Evolutionary conservation across 2,329 filamentous ascomycete species (phyloP).

Genomic region (Aphanocladium album): DNA sequence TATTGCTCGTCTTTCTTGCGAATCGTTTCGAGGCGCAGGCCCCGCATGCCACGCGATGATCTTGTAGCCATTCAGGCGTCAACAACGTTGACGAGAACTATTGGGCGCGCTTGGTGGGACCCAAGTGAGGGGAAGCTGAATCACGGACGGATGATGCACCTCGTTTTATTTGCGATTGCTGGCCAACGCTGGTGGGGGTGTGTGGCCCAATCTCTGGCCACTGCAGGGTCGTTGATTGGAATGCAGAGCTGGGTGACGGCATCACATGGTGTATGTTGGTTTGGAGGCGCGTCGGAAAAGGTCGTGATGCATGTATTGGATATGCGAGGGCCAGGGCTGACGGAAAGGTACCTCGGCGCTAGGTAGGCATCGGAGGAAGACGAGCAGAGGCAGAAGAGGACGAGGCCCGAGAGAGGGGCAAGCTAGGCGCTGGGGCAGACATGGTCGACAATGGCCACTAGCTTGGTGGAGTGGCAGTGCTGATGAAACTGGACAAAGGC

Average conservation of each 20-base stretch:
- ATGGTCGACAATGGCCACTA: conserved; percentile 5
- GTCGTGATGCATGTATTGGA: conserved; percentile 5
- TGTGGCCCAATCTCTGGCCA: not conserved
- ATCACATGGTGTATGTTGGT: conserved; percentile 11
- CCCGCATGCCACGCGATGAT: conserved; percentile 6
- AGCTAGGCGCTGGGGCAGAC: not conserved
- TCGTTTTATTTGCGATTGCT: not conserved
- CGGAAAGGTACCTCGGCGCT: too few species aligned
- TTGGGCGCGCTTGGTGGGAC: conserved; percentile 9
- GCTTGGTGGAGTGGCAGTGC: conserved; percentile 6
- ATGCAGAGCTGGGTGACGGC: conserved; percentile 1
- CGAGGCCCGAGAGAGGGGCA: not conserved
- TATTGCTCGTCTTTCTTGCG: not conserved
- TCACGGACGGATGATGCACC: conserved; percentile 4
- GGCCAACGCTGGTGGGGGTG: not conserved
- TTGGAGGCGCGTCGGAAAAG: not conserved
- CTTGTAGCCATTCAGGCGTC: conserved; percentile 9
- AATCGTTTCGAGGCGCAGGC: not conserved
- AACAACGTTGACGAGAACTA: not conserved
- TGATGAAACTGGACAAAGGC: conserved; percentile 5
- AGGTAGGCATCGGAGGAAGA: too few species aligned
- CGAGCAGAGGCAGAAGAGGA: not conserved
- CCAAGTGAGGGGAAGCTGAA: conserved; percentile 10
- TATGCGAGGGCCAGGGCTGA: conserved; percentile 1
- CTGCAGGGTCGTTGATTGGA: not conserved